A percentile compares a stretch with the other conserved stretches of the same genome.
These are phyloP conservation scores for Neofusicoccum umdonicola DNA, from an alignment of 2,329 filamentous ascomycete genomes.

Conservation along the genomic window DNA sequence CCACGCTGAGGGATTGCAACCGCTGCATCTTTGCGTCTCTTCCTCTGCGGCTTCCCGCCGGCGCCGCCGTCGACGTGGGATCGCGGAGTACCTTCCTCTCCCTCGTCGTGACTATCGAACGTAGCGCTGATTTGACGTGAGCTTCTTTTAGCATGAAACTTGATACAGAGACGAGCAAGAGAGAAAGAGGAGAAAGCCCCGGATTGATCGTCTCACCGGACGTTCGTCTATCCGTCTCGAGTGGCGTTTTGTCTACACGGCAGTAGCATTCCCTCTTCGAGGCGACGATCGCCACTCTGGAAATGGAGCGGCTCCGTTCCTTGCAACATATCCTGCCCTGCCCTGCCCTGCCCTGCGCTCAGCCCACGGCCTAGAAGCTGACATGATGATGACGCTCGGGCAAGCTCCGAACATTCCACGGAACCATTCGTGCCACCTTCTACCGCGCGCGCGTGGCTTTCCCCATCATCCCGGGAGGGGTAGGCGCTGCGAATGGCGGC, in stretches of 20 bases:
- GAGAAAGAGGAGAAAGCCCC: neutral
- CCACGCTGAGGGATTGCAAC: neutral
- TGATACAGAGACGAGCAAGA: neutral
- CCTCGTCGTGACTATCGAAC: too few relatives aligned
- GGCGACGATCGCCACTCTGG: too few relatives aligned
- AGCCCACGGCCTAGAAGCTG: too few relatives aligned
- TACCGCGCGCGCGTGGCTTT: too few relatives aligned
- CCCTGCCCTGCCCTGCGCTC: too few relatives aligned
- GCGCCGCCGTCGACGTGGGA: neutral
- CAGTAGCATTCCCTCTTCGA: too few relatives aligned
- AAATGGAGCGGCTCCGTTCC: too few relatives aligned
- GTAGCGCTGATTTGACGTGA: conserved; percentile 1
- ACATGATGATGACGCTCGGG: too few relatives aligned
- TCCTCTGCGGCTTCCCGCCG: neutral
- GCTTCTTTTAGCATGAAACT: neutral
- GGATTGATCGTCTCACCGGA: neutral
- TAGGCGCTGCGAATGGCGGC: neutral
- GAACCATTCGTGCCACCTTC: too few relatives aligned
- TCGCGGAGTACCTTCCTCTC: neutral
- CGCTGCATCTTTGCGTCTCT: neutral
- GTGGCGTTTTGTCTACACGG: neutral
- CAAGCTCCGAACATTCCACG: too few relatives aligned
- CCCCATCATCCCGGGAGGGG: too few relatives aligned
- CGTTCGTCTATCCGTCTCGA: neutral
- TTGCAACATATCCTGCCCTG: too few relatives aligned